These are phyloP conservation scores for Stephanodiscus minutulus DNA, from an alignment of 108 stramenopile species.

Conservation along the genomic window DNA sequence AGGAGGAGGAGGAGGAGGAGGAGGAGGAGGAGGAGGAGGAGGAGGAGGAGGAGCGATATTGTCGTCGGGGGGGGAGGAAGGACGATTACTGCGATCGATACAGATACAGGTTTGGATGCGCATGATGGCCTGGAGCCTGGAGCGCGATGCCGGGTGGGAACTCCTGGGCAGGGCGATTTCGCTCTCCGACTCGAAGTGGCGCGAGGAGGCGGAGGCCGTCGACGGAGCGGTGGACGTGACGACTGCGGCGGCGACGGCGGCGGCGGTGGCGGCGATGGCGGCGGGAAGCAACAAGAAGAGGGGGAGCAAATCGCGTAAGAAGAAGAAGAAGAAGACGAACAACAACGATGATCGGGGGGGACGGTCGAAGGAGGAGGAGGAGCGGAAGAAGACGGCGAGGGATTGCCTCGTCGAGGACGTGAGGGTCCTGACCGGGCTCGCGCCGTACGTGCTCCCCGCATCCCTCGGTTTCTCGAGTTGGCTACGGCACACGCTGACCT, in stretches of 20 bases:
- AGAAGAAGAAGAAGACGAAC: conserved; percentile 11
- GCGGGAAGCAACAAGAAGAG: conserved; percentile 40
- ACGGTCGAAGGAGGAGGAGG: background rate
- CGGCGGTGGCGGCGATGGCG: conserved; percentile 5
- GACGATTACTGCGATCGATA: conserved; percentile 17
- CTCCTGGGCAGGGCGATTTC: conserved; percentile 19
- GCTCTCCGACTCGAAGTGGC: background rate
- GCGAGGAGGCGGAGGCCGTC: background rate
- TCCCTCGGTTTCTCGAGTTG: conserved; percentile 42
- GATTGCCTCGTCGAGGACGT: conserved; percentile 34
- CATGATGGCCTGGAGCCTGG: conserved; percentile 40
- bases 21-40: too few species aligned
- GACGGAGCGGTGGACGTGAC: background rate
- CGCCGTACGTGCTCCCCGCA: conserved; percentile 42
- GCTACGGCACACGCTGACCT: conserved; percentile 35
- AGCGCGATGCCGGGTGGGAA: conserved; percentile 29
- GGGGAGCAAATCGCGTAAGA: background rate
- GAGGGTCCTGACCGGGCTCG: conserved; percentile 23
- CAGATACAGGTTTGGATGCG: conserved; percentile 49
- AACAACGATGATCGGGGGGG: conserved; percentile 11
- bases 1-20: too few species aligned
- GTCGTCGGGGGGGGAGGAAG: background rate
- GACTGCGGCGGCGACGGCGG: background rate
- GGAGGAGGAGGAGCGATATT: background rate
- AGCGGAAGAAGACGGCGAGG: conserved; percentile 9